These are phyloP conservation scores for Sporothrix pseudoabietina DNA, from an alignment of 2,329 filamentous ascomycete species.

Conservation along the genomic window DNA sequence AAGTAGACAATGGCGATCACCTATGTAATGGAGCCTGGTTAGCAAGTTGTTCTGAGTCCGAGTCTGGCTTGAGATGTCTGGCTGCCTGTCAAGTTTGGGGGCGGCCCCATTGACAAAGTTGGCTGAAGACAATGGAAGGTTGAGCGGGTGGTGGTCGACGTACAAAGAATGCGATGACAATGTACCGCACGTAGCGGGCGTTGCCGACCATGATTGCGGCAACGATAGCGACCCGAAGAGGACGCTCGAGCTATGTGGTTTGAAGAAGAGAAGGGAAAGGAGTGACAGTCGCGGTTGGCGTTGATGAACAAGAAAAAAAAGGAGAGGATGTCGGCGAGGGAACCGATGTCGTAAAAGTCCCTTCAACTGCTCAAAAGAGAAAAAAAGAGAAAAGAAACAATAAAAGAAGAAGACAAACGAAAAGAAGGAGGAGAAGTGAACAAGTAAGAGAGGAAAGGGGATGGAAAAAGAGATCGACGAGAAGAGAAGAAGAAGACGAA, in stretches of 20 bases:
- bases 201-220: constrained; percentile 58
- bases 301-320: not conserved
- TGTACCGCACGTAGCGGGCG: constrained; percentile 73
- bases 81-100: no score
- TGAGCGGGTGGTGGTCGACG: not conserved
- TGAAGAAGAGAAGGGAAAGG: not conserved
- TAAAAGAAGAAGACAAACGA: not conserved
- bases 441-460: constrained; percentile 21
- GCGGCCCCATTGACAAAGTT: no score
- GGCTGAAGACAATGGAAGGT: not conserved
- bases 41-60: not conserved
- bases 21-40: constrained; percentile 42
- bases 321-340: not conserved
- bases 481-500: constrained; percentile 20
- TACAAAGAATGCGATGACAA: constrained; percentile 84
- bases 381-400: not conserved
- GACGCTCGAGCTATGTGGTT: constrained; percentile 20
- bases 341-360: constrained; percentile 1
- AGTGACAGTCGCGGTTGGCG: constrained; percentile 1
- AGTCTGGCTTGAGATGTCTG: no score
- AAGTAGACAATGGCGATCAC: constrained; percentile 77
- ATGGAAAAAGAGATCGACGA: constrained; percentile 28
- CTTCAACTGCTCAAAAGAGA: constrained; percentile 14
- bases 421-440: constrained; percentile 1
- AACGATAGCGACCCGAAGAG: constrained; percentile 22